phyloP scores from a whole-genome alignment of 768 basidiomycete species.

The Trametes gibbosa region DNA sequence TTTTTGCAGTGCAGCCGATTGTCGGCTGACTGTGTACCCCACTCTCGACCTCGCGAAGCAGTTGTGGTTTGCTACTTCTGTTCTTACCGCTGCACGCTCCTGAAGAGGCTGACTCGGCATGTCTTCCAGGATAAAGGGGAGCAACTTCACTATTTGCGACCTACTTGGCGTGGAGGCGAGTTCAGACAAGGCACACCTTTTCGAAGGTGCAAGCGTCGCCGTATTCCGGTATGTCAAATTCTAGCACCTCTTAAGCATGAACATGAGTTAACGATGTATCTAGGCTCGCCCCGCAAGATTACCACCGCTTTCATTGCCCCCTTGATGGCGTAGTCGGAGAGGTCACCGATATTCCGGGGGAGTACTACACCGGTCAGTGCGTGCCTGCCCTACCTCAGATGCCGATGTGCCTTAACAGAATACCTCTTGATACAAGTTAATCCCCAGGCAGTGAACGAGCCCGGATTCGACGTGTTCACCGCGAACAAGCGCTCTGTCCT shows the following conservation, averaged over 20 bases:
- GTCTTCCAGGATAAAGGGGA: slow-evolving; percentile 58
- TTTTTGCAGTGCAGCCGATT: slow-evolving; percentile 70
- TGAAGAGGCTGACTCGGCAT: too few relatives aligned
- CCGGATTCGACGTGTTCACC: slow-evolving; percentile 61
- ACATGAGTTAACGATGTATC: neutral
- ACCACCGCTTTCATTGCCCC: slow-evolving; percentile 78
- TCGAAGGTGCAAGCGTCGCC: slow-evolving; percentile 51
- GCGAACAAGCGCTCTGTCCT: slow-evolving; percentile 59
- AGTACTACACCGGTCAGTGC: slow-evolving; percentile 57
- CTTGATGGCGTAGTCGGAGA: slow-evolving; percentile 53
- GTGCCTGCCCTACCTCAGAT: neutral
- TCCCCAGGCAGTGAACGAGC: slow-evolving; percentile 74
- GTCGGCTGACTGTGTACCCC: slow-evolving; percentile 66
- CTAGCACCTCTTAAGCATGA: neutral
- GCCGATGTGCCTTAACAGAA: neutral
- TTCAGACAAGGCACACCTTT: slow-evolving; percentile 40
- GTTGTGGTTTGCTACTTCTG: slow-evolving; percentile 54
- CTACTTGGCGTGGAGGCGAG: slow-evolving; percentile 49
- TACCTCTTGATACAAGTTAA: slow-evolving; percentile 45
- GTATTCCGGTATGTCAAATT: slow-evolving; percentile 47
- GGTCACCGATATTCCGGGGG: slow-evolving; percentile 45
- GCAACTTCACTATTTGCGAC: slow-evolving; percentile 60
- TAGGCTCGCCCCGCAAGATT: slow-evolving; percentile 71
- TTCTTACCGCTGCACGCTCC: neutral
- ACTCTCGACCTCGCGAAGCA: slow-evolving; percentile 55